phyloP scores from a whole-genome alignment of 2,329 filamentous ascomycete species.

The Penicillium fuscoglaucum region DNA sequence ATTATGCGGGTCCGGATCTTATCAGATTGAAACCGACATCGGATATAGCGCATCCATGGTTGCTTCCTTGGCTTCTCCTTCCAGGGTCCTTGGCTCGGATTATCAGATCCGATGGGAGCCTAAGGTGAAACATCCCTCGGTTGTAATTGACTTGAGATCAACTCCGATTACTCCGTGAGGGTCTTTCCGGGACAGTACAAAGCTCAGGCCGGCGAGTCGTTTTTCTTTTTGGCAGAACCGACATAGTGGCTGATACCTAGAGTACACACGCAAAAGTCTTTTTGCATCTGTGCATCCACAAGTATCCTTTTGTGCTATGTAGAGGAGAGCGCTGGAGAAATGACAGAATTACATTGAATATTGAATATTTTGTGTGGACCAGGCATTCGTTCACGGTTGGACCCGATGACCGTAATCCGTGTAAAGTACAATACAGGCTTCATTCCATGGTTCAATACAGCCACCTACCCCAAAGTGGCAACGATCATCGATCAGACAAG shows the following conservation, averaged over 20 bases:
- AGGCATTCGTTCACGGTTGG: background rate
- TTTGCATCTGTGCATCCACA: background rate
- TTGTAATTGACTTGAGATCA: background rate
- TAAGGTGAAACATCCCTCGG: background rate
- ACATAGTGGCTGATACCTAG: background rate
- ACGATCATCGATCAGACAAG: slow-evolving; percentile 28
- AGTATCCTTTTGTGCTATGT: too few species aligned
- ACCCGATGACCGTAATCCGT: background rate
- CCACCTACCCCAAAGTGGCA: background rate
- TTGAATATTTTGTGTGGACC: background rate
- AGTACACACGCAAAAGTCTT: background rate
- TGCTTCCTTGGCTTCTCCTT: slow-evolving; percentile 4
- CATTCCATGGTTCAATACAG: background rate
- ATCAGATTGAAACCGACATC: slow-evolving; percentile 16
- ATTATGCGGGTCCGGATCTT: slow-evolving; percentile 9
- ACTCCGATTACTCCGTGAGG: background rate
- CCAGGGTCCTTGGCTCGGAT: background rate
- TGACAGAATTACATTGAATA: background rate
- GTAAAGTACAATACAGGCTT: background rate
- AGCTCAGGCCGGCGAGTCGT: background rate
- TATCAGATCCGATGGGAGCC: slow-evolving; percentile 2
- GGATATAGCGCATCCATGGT: background rate
- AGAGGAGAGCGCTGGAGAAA: background rate
- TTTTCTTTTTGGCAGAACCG: background rate
- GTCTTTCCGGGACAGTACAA: background rate